Conservation (phyloP, 768 basidiomycete species). For the Collybiopsis luxurians region DNA sequence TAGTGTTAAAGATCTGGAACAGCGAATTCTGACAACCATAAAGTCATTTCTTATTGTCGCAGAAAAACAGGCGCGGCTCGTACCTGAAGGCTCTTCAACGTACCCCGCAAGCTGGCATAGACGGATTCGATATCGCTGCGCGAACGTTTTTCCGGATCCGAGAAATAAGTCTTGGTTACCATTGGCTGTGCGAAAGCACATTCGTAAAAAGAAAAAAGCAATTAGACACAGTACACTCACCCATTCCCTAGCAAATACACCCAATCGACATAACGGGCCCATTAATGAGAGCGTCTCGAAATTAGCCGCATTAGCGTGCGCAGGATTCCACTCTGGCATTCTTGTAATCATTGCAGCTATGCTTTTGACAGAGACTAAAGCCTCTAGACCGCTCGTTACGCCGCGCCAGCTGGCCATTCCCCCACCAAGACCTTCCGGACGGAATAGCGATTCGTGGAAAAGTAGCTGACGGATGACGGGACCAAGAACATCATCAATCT, state of each 20-base stretch:
- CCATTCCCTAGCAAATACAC: conserved; percentile 89
- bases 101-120: conserved; percentile 81
- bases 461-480: conserved; percentile 63
- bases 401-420: conserved; percentile 84
- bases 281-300: conserved; percentile 71
- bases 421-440: conserved; percentile 68
- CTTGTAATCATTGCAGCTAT: conserved; percentile 80
- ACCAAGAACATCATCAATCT: conserved; percentile 76
- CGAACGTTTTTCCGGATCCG: conserved; percentile 75
- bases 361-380: conserved; percentile 75
- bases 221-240: conserved; percentile 37
- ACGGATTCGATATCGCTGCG: conserved; percentile 78
- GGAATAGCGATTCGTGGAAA: conserved; percentile 61
- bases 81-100: conserved; percentile 83
- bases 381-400: conserved; percentile 77
- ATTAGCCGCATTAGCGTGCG: conserved; percentile 49
- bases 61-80: conserved; percentile 22
- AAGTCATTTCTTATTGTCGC: conserved; percentile 1
- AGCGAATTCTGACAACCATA: conserved; percentile 39
- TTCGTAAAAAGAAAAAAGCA: conserved; percentile 10
- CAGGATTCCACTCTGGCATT: conserved; percentile 73
- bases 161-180: conserved; percentile 79
- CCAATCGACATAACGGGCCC: conserved; percentile 82
- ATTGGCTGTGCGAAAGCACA: conserved; percentile 49
- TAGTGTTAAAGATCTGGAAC: conserved; percentile 83